Percentiles rank a stretch among this genome's conserved stretches.
These are phyloP conservation scores for Pythium folliculosum DNA, from an alignment of 352 stramenopile genomes.

Conservation along the genomic window DNA sequence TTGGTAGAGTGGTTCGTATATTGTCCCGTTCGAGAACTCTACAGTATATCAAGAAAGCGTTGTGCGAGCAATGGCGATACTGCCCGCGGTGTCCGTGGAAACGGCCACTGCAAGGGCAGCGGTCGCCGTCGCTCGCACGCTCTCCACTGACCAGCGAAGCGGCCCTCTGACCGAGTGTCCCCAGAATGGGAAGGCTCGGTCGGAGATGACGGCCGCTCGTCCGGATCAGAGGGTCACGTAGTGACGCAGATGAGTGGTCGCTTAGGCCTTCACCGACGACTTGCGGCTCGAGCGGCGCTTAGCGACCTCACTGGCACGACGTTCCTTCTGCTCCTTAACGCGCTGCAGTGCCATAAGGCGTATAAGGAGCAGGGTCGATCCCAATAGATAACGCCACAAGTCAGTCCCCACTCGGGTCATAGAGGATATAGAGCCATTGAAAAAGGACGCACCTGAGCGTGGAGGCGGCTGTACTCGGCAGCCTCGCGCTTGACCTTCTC, in stretches of 20 bases:
- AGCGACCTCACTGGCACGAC: conserved; percentile 96
- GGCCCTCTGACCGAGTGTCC: not conserved
- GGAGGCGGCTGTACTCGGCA: conserved; percentile 97
- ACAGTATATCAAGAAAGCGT: conserved; percentile 28
- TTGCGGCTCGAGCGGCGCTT: conserved; percentile 98
- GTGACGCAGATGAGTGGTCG: conserved; percentile 38
- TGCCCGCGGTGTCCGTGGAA: conserved; percentile 2
- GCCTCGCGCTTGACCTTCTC: conserved; percentile 94
- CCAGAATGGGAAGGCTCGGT: not conserved
- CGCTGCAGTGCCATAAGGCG: conserved; percentile 95
- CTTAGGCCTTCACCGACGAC: conserved; percentile 92
- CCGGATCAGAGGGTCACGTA: conserved; percentile 26
- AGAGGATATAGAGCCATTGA: conserved; percentile 2
- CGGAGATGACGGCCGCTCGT: not conserved
- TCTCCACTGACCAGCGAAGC: conserved; percentile 23
- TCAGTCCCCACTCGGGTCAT: conserved; percentile 37
- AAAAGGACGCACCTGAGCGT: conserved; percentile 81
- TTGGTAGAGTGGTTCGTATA: conserved; percentile 37
- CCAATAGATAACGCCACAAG: conserved; percentile 40
- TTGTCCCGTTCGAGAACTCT: conserved; percentile 39
- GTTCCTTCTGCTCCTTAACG: conserved; percentile 98
- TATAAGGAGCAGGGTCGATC: conserved; percentile 86
- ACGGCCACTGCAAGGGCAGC: conserved; percentile 9
- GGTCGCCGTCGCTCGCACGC: conserved; percentile 1
- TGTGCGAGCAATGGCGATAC: conserved; percentile 2